A percentile compares a stretch with the other conserved stretches of the same genome.
phyloP scores from a whole-genome alignment of 371 early-diverging fungal genomes.

The Thermomucor indicae-seudaticae region DNA sequence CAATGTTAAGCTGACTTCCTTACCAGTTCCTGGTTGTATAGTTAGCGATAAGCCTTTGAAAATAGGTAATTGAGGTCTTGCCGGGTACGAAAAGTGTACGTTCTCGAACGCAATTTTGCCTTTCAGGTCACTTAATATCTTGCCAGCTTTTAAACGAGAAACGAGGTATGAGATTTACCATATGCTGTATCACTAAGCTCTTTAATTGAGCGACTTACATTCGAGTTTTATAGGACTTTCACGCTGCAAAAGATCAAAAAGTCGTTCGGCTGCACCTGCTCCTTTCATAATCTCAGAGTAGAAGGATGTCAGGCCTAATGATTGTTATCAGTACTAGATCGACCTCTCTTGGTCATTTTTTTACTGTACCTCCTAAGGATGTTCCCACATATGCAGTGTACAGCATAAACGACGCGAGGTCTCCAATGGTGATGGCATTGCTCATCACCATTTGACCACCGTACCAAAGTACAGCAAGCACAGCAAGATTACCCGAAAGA shows the following conservation, averaged over 20 bases:
- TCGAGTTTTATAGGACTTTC: constrained; percentile 45
- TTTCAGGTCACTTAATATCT: constrained; percentile 28
- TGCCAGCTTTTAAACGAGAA: too few relatives aligned
- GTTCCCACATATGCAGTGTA: constrained; percentile 82
- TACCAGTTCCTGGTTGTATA: constrained; percentile 62
- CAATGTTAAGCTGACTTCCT: background rate
- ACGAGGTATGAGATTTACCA: too few relatives aligned
- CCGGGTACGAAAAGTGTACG: constrained; percentile 70
- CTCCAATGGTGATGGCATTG: constrained; percentile 71
- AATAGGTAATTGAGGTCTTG: constrained; percentile 58
- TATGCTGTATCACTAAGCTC: too few relatives aligned
- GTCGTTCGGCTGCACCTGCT: constrained; percentile 68
- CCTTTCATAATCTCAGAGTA: constrained; percentile 86
- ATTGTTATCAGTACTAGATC: background rate
- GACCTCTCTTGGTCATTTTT: background rate
- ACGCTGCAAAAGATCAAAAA: constrained; percentile 67
- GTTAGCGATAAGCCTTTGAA: constrained; percentile 60
- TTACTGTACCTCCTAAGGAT: constrained; percentile 50
- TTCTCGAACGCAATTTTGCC: constrained; percentile 65
- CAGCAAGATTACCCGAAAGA: constrained; percentile 69
- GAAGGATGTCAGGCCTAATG: constrained; percentile 62
- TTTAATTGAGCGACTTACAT: constrained; percentile 10
- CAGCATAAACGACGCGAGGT: constrained; percentile 77
- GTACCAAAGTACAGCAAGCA: constrained; percentile 73
- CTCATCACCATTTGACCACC: constrained; percentile 73